A percentile compares a stretch with the other conserved stretches of the same genome.
Conservation (phyloP, 164 flowering plant species). For the Warburgia ugandensis region DNA sequence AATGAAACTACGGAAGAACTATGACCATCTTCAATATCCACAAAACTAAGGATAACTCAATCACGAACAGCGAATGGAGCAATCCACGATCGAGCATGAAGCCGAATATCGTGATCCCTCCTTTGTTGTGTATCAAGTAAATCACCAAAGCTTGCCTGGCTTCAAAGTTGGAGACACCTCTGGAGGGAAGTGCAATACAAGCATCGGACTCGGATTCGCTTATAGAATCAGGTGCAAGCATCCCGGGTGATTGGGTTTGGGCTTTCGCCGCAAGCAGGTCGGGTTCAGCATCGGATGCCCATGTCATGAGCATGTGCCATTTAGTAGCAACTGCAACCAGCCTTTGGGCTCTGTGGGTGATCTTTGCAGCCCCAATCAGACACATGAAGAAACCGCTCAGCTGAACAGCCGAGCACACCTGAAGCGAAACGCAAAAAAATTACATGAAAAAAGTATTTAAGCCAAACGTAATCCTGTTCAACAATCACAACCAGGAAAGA, state of each 20-base stretch:
- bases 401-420: conserved; percentile 75
- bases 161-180: conserved; percentile 39
- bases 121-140: conserved; percentile 64
- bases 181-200: conserved; percentile 12
- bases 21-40: conserved; percentile 78
- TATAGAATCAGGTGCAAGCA: neutral
- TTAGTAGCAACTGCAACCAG: conserved; percentile 56
- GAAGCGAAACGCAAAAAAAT: neutral
- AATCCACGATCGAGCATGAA: conserved; percentile 66
- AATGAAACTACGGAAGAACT: conserved; percentile 33
- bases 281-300: conserved; percentile 11
- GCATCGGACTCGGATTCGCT: conserved; percentile 14
- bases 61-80: conserved; percentile 67
- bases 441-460: too few relatives aligned
- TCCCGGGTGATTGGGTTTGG: neutral
- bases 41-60: conserved; percentile 67
- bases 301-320: conserved; percentile 62
- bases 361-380: conserved; percentile 71
- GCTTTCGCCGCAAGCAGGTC: conserved; percentile 5
- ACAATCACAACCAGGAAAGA: too few relatives aligned
- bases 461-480: too few relatives aligned
- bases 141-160: conserved; percentile 74
- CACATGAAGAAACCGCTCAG: conserved; percentile 65
- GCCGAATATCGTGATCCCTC: conserved; percentile 78
- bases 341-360: conserved; percentile 82